Conservation (phyloP, 164 flowering plant genomes). For the Aristolochia fimbriata region DNA sequence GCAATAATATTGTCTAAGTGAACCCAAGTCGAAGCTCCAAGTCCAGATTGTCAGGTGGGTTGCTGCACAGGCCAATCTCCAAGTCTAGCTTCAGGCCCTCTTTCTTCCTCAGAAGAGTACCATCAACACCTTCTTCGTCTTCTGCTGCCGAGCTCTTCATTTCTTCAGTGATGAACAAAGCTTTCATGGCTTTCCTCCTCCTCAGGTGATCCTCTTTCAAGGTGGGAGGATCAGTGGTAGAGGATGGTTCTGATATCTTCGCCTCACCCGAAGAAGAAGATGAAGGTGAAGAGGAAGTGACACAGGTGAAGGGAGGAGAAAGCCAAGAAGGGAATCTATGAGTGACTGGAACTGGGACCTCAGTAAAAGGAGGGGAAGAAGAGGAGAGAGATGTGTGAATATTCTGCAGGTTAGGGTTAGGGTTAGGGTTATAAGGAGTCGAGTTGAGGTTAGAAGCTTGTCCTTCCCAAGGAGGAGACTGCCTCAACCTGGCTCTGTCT, state of each 20-base stretch:
- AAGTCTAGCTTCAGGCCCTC: slow-evolving; percentile 26
- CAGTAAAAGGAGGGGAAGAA: slow-evolving; percentile 4
- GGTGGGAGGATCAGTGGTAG: not conserved
- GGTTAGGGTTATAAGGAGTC: slow-evolving; percentile 8
- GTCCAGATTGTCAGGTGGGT: slow-evolving; percentile 34
- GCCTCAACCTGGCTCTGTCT: slow-evolving; percentile 57
- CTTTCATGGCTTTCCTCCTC: slow-evolving; percentile 12
- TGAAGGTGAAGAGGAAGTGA: slow-evolving; percentile 13
- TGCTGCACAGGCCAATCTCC: slow-evolving; percentile 30
- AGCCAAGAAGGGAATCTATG: slow-evolving; percentile 11
- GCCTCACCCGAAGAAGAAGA: slow-evolving; percentile 9
- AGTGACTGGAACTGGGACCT: slow-evolving; percentile 5
- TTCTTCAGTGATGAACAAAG: not conserved
- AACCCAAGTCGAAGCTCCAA: slow-evolving; percentile 66
- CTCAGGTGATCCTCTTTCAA: slow-evolving; percentile 5
- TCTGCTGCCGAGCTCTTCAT: slow-evolving; percentile 5
- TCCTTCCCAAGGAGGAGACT: slow-evolving; percentile 27
- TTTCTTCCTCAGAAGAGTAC: not conserved
- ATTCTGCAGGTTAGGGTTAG: not conserved
- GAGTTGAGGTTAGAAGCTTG: slow-evolving; percentile 17
- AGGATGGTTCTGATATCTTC: slow-evolving; percentile 7
- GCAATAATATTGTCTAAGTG: slow-evolving; percentile 4
- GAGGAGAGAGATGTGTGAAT: slow-evolving; percentile 5
- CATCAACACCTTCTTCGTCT: slow-evolving; percentile 5
- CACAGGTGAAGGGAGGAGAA: slow-evolving; percentile 16